Conservation (phyloP, 2,329 filamentous ascomycete species). For the Cladophialophora exuberans region DNA sequence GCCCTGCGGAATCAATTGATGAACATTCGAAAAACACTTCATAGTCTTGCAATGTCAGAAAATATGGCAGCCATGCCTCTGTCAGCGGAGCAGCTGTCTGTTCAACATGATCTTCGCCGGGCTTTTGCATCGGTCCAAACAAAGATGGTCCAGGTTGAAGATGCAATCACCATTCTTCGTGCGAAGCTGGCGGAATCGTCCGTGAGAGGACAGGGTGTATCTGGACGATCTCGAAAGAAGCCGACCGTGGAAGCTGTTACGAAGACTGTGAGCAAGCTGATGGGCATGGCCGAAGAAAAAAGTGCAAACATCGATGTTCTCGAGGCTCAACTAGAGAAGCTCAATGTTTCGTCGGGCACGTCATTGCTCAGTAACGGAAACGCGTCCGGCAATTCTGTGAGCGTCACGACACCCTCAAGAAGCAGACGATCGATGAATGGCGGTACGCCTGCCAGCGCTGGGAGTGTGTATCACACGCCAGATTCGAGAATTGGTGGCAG, state of each 20-base stretch:
- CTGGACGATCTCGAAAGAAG: conserved; percentile 50
- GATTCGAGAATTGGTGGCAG: conserved; percentile 30
- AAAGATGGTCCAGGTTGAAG: conserved; percentile 76
- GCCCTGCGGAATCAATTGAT: conserved; percentile 75
- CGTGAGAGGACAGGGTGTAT: conserved; percentile 44
- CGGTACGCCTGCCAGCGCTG: conserved; percentile 27
- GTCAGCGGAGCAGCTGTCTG: conserved; percentile 78
- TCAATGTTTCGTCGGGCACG: conserved; percentile 53
- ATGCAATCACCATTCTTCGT: conserved; percentile 76
- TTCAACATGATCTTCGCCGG: conserved; percentile 81
- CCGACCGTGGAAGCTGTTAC: conserved; percentile 92
- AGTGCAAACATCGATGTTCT: conserved; percentile 89
- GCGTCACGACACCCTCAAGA: conserved; percentile 26
- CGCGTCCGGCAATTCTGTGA: conserved; percentile 8
- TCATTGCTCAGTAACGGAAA: conserved; percentile 22
- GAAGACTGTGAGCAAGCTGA: conserved; percentile 91
- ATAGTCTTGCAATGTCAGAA: conserved; percentile 70
- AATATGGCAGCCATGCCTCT: conserved; percentile 71
- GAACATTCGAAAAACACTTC: conserved; percentile 76
- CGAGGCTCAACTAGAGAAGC: conserved; percentile 80
- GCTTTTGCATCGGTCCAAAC: conserved; percentile 75
- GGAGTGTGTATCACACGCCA: conserved; percentile 35
- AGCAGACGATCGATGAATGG: conserved; percentile 16
- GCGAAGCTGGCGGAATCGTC: conserved; percentile 69
- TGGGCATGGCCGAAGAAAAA: conserved; percentile 85